phyloP scores from a whole-genome alignment of 306 rosid genomes.

The Arachis stenosperma region DNA sequence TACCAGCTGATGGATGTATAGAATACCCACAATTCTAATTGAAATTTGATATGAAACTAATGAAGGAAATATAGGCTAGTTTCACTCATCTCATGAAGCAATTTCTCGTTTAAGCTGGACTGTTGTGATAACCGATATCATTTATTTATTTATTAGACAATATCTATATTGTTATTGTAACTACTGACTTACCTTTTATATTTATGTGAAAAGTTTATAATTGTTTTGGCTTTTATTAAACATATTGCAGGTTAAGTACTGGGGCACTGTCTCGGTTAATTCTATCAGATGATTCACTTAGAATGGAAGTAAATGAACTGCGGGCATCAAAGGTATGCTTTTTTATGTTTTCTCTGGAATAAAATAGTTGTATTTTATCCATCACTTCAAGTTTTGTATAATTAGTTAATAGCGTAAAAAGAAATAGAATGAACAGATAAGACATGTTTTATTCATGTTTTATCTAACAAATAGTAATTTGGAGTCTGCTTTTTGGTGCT shows the following conservation, averaged over 20 bases:
- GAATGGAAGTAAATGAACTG: conserved; percentile 78
- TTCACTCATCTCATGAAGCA: conserved; percentile 22
- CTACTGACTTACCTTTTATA: conserved; percentile 6
- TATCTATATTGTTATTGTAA: not conserved
- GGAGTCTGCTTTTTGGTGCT: conserved; percentile 29
- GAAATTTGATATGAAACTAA: conserved; percentile 9
- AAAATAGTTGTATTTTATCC: not conserved
- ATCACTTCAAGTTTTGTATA: conserved; percentile 15
- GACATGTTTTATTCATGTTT: conserved; percentile 22
- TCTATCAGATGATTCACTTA: conserved; percentile 87
- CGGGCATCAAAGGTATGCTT: conserved; percentile 71
- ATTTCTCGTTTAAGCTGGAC: conserved; percentile 7
- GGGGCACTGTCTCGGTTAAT: conserved; percentile 86
- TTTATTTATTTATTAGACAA: not conserved
- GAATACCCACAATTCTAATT: conserved; percentile 14
- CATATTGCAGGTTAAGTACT: conserved; percentile 68
- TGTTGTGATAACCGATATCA: not conserved
- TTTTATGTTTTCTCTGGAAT: conserved; percentile 19
- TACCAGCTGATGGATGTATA: not conserved
- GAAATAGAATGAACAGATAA: conserved; percentile 8
- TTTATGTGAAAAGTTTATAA: conserved; percentile 15
- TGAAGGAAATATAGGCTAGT: conserved; percentile 27
- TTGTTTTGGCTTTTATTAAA: conserved; percentile 27
- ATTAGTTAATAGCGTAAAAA: conserved; percentile 7
- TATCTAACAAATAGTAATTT: conserved; percentile 30